Base-by-base conservation (phyloP, 768 basidiomycete species). In the Boletales sp. region DNA sequence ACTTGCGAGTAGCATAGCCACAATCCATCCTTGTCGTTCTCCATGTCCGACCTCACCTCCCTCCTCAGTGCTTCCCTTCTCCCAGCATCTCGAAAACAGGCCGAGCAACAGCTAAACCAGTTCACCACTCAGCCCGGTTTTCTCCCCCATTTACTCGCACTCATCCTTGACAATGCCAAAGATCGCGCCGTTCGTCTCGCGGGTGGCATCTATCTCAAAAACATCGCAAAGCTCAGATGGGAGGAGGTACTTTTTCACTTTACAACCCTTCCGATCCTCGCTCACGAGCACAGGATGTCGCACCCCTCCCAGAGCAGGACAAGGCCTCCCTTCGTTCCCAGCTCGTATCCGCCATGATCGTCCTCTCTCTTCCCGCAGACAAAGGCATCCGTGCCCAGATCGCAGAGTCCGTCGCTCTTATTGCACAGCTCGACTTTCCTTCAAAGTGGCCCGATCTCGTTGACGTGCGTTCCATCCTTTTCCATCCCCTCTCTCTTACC, bases 351-450 rank as follows among this genome's bases (percentile, higher is more conserved):
- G 86, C 93, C 36, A 97, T 99, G 95, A 83, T 98, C 53, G 67
- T 82, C 18, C 76, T 97, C 32, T 90, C 93, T 0, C 74, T 74
- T 51, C 78, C 88, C 8, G 70, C 80, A 34, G 87, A 91, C 68
- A 90, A 87, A 61, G 54, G 76, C 4, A 75, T 90, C 48, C 81
- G 90, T 7, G 82, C 86, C 2, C 94, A 98, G 70, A 80, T 98
- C 32, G 94, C 93, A 14, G 94, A 99, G 70, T 82, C 93, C 10
- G 87, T 98, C 31, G 86, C 94, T 8, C 79, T 94, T 58, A 87
- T 98, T 63, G 94, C 96, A 13, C 83, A 86, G 57, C 76, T 85
- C 21, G 96, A 99, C 72, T 99, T 98, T 65, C 96, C 96, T 10
- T 68, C 74, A 14, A 80, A 81, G 57, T 99, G 96, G 96, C 77